Conservation (phyloP, 2,329 filamentous ascomycete genomes). For the Arthrobotrys megalospora region DNA sequence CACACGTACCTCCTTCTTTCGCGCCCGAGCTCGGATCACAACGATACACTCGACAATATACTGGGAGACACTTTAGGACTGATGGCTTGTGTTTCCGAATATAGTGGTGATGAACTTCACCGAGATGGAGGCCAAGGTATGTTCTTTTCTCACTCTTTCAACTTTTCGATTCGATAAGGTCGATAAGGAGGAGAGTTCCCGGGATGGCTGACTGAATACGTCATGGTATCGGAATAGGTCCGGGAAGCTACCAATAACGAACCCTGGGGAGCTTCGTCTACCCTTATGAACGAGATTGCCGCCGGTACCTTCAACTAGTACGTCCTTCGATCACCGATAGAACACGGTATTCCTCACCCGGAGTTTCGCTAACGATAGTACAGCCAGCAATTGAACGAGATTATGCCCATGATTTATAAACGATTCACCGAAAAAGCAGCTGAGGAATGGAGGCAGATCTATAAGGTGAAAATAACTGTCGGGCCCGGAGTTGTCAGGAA, state of each 20-base stretch:
- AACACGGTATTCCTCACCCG: constrained; percentile 26
- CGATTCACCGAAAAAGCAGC: constrained; percentile 98
- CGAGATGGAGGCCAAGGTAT: constrained; percentile 84
- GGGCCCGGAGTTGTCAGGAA: neutral
- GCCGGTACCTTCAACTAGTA: constrained; percentile 99
- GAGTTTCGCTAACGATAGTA: constrained; percentile 63
- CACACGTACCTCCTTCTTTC: constrained; percentile 27
- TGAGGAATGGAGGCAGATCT: constrained; percentile 99
- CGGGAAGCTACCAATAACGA: constrained; percentile 99
- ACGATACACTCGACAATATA: constrained; percentile 24
- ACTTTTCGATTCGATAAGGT: constrained; percentile 29
- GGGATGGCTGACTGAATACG: constrained; percentile 33
- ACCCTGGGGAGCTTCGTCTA: constrained; percentile 90
- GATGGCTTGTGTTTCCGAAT: constrained; percentile 57
- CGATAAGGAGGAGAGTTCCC: neutral
- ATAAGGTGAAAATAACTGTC: constrained; percentile 77
- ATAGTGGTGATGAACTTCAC: constrained; percentile 98
- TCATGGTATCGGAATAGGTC: constrained; percentile 73
- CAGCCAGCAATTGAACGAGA: constrained; percentile 96
- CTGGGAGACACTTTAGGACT: constrained; percentile 62
- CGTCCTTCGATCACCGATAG: constrained; percentile 66
- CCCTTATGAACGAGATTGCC: constrained; percentile 96
- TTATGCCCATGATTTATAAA: constrained; percentile 99
- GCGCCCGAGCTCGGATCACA: constrained; percentile 51
- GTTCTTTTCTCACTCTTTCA: neutral